Evolutionary conservation across 306 rosid genomes (phyloP).

Genomic region (Canavalia ensiformis): DNA sequence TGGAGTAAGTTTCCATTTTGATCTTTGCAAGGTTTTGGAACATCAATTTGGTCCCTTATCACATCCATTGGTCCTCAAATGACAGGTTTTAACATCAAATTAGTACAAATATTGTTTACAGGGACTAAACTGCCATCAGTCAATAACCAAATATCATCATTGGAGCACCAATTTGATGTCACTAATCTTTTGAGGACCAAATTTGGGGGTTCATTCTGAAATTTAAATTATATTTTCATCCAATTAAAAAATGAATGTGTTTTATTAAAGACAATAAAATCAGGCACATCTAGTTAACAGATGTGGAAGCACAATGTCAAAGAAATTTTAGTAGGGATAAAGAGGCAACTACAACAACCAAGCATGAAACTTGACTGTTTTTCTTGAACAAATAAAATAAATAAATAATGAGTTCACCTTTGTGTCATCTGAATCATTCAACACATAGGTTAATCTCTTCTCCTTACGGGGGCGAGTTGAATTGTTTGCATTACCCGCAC

Average conservation of each 20-base stretch:
- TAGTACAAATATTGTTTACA: conserved; percentile 1
- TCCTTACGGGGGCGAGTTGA: conserved; percentile 95
- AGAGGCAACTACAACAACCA: conserved; percentile 38
- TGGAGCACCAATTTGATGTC: conserved; percentile 6
- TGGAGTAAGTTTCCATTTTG: conserved; percentile 29
- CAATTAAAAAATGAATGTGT: conserved; percentile 34
- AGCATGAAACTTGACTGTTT: conserved; percentile 14
- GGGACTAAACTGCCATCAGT: conserved; percentile 13
- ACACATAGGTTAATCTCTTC: conserved; percentile 90
- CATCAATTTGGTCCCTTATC: conserved; percentile 14
- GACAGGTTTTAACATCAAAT: conserved; percentile 11
- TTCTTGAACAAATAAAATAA: conserved; percentile 26
- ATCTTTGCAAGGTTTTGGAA: neutral
- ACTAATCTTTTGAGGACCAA: conserved; percentile 19
- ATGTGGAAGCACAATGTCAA: conserved; percentile 6
- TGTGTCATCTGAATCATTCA: conserved; percentile 81
- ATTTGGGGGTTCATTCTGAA: conserved; percentile 4
- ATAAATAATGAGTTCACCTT: conserved; percentile 66
- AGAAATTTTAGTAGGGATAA: neutral
- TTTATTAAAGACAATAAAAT: conserved; percentile 4
- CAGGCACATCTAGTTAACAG: conserved; percentile 27
- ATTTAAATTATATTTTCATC: conserved; percentile 19
- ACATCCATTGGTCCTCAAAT: conserved; percentile 11
- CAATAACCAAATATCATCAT: conserved; percentile 17
- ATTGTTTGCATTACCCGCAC: conserved; percentile 86